These are phyloP conservation scores for Rostrohypoxylon terebratum DNA, from an alignment of 495 filamentous ascomycete species.

Conservation along the genomic window DNA sequence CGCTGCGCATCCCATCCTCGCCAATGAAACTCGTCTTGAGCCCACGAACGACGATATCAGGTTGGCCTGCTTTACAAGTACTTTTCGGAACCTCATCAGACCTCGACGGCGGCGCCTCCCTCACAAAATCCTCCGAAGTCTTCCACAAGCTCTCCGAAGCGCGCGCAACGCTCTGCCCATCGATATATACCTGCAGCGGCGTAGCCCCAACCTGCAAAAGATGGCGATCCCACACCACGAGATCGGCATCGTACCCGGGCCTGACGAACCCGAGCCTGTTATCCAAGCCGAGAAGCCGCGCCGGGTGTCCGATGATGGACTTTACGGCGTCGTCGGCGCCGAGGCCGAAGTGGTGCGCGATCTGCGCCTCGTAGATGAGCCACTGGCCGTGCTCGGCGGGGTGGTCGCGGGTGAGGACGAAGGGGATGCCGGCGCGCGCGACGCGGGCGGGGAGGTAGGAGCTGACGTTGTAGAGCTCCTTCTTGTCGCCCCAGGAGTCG, in stretches of 20 bases:
- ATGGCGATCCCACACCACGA: constrained; percentile 68
- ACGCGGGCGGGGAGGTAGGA: constrained; percentile 62
- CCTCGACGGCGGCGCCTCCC: constrained; percentile 47
- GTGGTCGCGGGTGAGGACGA: constrained; percentile 64
- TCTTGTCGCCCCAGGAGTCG: constrained; percentile 64
- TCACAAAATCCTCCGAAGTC: constrained; percentile 5
- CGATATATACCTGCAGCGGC: constrained; percentile 66
- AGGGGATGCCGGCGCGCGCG: constrained; percentile 59
- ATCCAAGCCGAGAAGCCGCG: constrained; percentile 60
- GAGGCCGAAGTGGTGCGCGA: constrained; percentile 62
- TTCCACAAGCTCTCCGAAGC: constrained; percentile 34
- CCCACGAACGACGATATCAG: constrained; percentile 30
- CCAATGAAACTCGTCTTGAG: constrained; percentile 28
- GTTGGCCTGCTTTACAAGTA: constrained; percentile 25
- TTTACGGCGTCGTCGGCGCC: constrained; percentile 61
- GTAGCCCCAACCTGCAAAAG: constrained; percentile 65
- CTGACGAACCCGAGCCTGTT: constrained; percentile 60
- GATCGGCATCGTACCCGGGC: constrained; percentile 65
- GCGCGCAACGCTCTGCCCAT: constrained; percentile 51
- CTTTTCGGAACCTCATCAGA: constrained; percentile 26
- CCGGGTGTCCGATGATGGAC: constrained; percentile 62
- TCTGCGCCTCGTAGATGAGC: constrained; percentile 61
- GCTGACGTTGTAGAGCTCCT: constrained; percentile 63
- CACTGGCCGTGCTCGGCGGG: constrained; percentile 56
- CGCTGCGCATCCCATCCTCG: constrained; percentile 24